Evolutionary conservation across 768 basidiomycete species (phyloP), one percentile per base, ranked within the genome.

Genomic region (Pulveroboletus sp.): DNA sequence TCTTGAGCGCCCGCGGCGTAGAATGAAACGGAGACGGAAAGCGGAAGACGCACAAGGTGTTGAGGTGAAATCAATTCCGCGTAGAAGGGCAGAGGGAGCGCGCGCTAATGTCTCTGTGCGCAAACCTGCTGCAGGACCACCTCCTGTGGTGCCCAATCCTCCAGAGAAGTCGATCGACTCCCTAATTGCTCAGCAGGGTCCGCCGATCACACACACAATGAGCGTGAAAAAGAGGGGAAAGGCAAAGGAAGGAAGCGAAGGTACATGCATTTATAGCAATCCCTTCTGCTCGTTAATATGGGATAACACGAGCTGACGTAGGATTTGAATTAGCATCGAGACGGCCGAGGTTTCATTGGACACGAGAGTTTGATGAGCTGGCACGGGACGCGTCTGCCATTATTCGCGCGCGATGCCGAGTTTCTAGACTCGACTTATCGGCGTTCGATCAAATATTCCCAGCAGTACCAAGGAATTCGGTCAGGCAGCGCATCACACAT

Each of bases 381-480:
- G 85, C 86, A 24, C 80, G 86, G 47, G 95, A 98, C 61, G 85
- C 86, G 0, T 84, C 82, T 40, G 86, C 81, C 10, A 84, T 98
- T 55, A 80, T 97, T 50, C 80, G 80, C 57, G 86, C 85, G 32
- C 85, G 94, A 14, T 87, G 86, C 60, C 78, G 87, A 35, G 63
- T 71, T 50, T 70, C 78, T 31, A 77, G 81, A 49, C 72, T 88
- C 44, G 85, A 89, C 56, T 85, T 85, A 75, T 76, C 73, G 14
- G 86, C 86, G 8, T 75, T 91, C 44, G 81, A 82, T 50, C 85
- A 89, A 61, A 80, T 92, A 8, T 93, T 94, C 65, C 86, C 86
- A 2, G 79, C 81, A 14, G 79, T 89, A n/a, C 79, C 81, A 8
- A 73, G 79, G 49, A 86, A 85, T 57, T 83, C 81, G 4, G 81